These are phyloP conservation scores for Pestalotiopsis sp. DNA, from an alignment of 2,329 filamentous ascomycete genomes.

Conservation along the genomic window DNA sequence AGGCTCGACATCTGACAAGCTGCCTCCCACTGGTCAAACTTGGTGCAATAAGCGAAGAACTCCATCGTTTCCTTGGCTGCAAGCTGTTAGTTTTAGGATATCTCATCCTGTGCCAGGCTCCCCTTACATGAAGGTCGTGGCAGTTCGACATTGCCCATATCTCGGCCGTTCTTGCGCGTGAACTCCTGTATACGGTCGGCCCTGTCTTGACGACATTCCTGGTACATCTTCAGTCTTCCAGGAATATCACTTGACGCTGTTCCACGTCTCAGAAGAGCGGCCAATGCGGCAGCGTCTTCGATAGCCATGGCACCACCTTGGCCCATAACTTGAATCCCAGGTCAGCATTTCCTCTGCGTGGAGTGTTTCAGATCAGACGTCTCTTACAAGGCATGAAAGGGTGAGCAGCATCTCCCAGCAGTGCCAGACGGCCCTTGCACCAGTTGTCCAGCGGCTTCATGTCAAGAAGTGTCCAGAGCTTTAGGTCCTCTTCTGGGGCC, in stretches of 20 bases:
- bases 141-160: too few relatives aligned
- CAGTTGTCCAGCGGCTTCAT: not conserved
- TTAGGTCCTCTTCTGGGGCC: not conserved
- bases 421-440: not conserved
- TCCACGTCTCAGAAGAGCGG: not conserved
- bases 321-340: not conserved
- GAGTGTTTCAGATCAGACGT: too few relatives aligned
- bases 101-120: too few relatives aligned
- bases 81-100: too few relatives aligned
- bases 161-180: too few relatives aligned
- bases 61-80: too few relatives aligned
- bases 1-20: too few relatives aligned
- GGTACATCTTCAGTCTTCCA: not conserved
- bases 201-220: not conserved
- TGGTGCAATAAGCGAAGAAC: too few relatives aligned
- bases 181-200: not conserved
- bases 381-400: not conserved
- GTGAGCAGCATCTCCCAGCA: not conserved
- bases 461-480: not conserved
- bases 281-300: not conserved
- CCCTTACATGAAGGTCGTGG: too few relatives aligned
- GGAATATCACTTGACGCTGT: not conserved
- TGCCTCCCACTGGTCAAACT: too few relatives aligned
- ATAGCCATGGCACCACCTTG: not conserved
- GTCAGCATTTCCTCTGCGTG: too few relatives aligned